phyloP scores from a whole-genome alignment of 352 stramenopile species.

The Phytophthora cajani region DNA sequence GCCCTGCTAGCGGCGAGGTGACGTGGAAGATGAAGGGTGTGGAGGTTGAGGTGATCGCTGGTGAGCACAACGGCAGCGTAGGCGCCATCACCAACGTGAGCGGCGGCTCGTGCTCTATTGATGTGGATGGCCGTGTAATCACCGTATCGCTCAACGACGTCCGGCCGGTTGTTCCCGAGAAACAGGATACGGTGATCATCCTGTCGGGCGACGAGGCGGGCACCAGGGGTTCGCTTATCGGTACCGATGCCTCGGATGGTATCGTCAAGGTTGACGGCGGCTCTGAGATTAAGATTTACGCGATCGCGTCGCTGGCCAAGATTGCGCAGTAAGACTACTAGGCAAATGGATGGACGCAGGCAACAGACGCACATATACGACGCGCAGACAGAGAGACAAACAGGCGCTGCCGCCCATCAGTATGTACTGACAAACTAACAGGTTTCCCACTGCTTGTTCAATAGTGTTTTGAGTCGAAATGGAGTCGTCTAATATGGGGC shows the following conservation, averaged over 20 bases:
- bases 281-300: constrained; percentile 92
- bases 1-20: constrained; percentile 62
- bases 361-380: constrained; percentile 29
- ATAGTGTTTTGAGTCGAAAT: constrained; percentile 24
- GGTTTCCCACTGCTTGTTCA: constrained; percentile 29
- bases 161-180: constrained; percentile 82
- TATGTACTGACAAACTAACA: constrained; percentile 37
- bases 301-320: constrained; percentile 83
- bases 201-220: constrained; percentile 86
- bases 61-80: constrained; percentile 71
- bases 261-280: constrained; percentile 91
- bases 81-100: constrained; percentile 81
- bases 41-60: constrained; percentile 77
- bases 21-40: constrained; percentile 91
- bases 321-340: constrained; percentile 73
- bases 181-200: constrained; percentile 90
- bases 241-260: constrained; percentile 85
- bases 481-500: constrained; percentile 21
- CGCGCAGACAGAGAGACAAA: constrained; percentile 16
- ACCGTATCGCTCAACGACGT: constrained; percentile 72
- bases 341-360: constrained; percentile 29
- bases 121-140: constrained; percentile 79
- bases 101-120: constrained; percentile 76
- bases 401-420: constrained; percentile 31
- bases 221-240: constrained; percentile 85